Base-by-base conservation (phyloP, 2,329 filamentous ascomycete genomes). In the Pezicula neosporulosa region DNA sequence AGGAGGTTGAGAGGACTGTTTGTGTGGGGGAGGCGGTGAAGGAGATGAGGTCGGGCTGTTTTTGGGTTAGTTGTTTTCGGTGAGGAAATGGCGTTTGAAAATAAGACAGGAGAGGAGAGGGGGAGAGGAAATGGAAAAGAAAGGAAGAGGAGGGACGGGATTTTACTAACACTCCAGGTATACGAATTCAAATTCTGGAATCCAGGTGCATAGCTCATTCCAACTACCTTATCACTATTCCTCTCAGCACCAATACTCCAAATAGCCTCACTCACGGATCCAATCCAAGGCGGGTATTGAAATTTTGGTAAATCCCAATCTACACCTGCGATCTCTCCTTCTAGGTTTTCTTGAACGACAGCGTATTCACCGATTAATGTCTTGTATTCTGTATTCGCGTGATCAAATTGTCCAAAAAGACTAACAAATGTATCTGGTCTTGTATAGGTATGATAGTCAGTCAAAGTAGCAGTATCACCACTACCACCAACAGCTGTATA, bases 1-100 rank as follows among this genome's bases (percentile, higher is more conserved):
- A 79, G 43, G 73, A 77, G 3, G 75, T 78, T 1, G 75, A 78
- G 10, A 68, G 69, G 1, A 77, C 78, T 0, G 76, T 79, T 60
- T 77, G 52, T 0, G 68, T 66, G 0, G 75, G 69, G 47, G 79
- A 73, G 3, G 63, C 59, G 3, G 53, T 61, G 56, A 64, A 65
- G 13, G 60, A 57, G 9, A 65, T 56, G 5, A 65, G 52, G 41
- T 65, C 60, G 9, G 63, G 63, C 60, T 65, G 19, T 44, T 18
- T 47, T 24, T 24, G 24, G 24, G 37, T 57, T n/a, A 53, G 33
- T 33, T 15, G 37, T 6, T 44, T 15, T 28, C 30, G n/a, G 16
- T 21, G 5, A 21, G 21, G 5, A 2, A 28, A 49, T 7, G 5
- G n/a, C 2, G 5, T 16, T 44, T 46, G 16, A 18, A 15, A 21